Percentiles rank a stretch among this genome's conserved stretches.
Evolutionary conservation across 768 basidiomycete species (phyloP).

Genomic region (Termitomyces sp.): DNA sequence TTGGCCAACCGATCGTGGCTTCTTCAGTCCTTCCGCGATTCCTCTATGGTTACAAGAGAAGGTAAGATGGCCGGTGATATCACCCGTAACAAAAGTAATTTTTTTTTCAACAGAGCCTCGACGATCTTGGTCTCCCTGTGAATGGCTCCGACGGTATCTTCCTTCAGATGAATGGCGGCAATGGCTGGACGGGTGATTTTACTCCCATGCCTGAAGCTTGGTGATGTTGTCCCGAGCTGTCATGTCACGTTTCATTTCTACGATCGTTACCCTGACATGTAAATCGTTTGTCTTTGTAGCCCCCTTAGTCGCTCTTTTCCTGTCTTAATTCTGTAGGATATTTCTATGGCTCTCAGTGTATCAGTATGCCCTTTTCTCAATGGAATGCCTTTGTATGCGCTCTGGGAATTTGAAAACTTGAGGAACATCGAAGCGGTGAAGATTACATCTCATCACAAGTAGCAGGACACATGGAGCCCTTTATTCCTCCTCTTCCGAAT

Average conservation of each 20-base stretch:
- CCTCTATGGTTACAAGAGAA: conserved; percentile 94
- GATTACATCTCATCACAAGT: background rate
- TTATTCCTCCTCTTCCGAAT: conserved; percentile 57
- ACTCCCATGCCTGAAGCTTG: conserved; percentile 80
- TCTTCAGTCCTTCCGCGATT: conserved; percentile 76
- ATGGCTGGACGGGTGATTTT: conserved; percentile 78
- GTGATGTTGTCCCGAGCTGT: conserved; percentile 35
- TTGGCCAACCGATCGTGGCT: conserved; percentile 61
- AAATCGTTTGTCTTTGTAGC: background rate
- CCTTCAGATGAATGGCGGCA: conserved; percentile 64
- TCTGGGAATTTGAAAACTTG: background rate
- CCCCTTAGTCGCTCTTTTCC: background rate
- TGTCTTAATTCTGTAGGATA: background rate
- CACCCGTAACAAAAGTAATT: background rate
- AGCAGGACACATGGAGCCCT: background rate
- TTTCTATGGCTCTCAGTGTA: background rate
- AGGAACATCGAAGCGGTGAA: background rate
- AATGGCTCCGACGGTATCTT: conserved; percentile 93
- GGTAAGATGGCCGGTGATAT: conserved; percentile 38
- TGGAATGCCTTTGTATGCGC: background rate
- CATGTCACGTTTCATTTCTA: background rate
- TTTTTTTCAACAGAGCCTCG: conserved; percentile 56
- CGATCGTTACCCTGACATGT: background rate
- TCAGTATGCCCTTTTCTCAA: background rate
- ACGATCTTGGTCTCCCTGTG: conserved; percentile 86